A percentile compares a stretch with the other conserved stretches of the same genome.
These are phyloP conservation scores for Diaporthe sp. DNA, from an alignment of 2,329 filamentous ascomycete genomes.

Conservation along the genomic window DNA sequence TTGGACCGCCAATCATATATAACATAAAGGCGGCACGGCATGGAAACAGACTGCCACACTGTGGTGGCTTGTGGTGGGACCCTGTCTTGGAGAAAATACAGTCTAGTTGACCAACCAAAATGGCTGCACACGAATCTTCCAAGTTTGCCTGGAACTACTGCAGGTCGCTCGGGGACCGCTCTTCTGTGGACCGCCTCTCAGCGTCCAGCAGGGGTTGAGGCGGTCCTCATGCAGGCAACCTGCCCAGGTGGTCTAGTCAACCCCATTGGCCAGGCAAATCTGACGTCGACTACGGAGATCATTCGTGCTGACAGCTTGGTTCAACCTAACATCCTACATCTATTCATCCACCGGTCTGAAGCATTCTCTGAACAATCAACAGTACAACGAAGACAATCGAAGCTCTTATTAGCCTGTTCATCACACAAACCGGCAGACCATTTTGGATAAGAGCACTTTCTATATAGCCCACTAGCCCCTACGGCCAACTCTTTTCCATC, in stretches of 20 bases:
- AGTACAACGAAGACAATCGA: background rate
- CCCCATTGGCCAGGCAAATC: background rate
- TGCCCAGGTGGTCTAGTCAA: background rate
- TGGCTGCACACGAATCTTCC: background rate
- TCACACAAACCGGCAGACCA: background rate
- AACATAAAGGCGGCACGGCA: background rate
- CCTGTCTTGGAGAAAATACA: background rate
- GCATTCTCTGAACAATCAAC: rapidly evolving
- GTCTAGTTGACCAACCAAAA: background rate
- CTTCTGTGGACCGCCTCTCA: background rate
- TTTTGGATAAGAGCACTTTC: background rate
- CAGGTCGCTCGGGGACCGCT: background rate
- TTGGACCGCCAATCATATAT: background rate
- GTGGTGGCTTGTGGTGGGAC: background rate
- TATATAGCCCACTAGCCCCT: background rate
- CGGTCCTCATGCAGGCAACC: background rate
- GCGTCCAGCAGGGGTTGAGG: background rate
- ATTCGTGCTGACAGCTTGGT: background rate
- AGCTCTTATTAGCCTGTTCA: background rate
- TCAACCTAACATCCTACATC: background rate
- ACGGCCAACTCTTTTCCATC: background rate
- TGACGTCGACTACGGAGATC: background rate
- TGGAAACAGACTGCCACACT: background rate
- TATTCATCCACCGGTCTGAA: background rate
- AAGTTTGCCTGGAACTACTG: background rate